Evolutionary conservation across 2,329 filamentous ascomycete species (phyloP).

Genomic region (Verticillium tricorpus): DNA sequence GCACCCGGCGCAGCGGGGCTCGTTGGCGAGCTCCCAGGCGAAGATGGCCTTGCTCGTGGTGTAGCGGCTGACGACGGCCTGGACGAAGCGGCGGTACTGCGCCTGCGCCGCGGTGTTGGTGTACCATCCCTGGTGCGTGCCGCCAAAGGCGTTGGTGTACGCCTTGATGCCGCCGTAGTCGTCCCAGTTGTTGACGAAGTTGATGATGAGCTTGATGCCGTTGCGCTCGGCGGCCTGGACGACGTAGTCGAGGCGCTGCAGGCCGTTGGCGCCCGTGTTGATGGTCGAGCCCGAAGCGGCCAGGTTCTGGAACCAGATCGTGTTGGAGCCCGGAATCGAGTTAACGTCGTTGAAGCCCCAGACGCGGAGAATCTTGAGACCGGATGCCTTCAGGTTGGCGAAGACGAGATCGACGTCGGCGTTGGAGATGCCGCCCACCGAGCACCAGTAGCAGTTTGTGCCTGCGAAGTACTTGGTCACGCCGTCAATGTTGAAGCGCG

Average conservation of each 20-base stretch:
- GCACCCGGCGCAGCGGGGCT: slow-evolving; percentile 58
- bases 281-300: slow-evolving; percentile 46
- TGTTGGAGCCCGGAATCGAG: slow-evolving; percentile 24
- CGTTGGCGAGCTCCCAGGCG: slow-evolving; percentile 52
- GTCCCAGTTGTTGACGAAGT: slow-evolving; percentile 64
- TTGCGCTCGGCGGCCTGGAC: slow-evolving; percentile 54
- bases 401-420: slow-evolving; percentile 52
- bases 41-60: slow-evolving; percentile 42
- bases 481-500: slow-evolving; percentile 38
- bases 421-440: slow-evolving; percentile 44
- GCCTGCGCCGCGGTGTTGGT: slow-evolving; percentile 45
- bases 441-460: slow-evolving; percentile 54
- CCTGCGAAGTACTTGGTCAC: slow-evolving; percentile 45
- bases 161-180: slow-evolving; percentile 63
- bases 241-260: slow-evolving; percentile 58
- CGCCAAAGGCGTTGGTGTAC: slow-evolving; percentile 55
- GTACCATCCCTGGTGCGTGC: slow-evolving; percentile 51
- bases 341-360: slow-evolving; percentile 60
- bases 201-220: slow-evolving; percentile 59
- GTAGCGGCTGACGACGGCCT: slow-evolving; percentile 44
- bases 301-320: slow-evolving; percentile 48
- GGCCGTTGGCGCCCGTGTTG: slow-evolving; percentile 57
- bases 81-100: slow-evolving; percentile 50
- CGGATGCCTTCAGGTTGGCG: slow-evolving; percentile 41
- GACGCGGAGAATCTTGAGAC: slow-evolving; percentile 53